Conservation (phyloP, 768 basidiomycete genomes). For the Lyophyllum semitale region DNA sequence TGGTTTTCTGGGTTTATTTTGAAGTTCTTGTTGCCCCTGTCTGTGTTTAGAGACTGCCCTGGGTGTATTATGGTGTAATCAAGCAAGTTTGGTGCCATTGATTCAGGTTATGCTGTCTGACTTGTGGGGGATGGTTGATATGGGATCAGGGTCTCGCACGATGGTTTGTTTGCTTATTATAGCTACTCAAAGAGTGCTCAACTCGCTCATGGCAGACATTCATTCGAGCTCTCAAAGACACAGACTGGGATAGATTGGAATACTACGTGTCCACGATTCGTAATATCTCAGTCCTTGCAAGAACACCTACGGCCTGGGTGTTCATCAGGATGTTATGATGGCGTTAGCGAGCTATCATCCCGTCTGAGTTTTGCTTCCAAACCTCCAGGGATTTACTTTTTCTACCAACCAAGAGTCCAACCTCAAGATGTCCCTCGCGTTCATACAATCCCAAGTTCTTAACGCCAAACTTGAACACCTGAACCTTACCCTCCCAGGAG, state of each 20-base stretch:
- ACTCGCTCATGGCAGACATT: background rate
- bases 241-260: too few species aligned
- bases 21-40: background rate
- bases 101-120: conserved; percentile 2
- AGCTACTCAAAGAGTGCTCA: background rate
- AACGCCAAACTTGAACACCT: too few species aligned
- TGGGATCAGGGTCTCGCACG: background rate
- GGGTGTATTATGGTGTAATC: background rate
- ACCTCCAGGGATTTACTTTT: too few species aligned
- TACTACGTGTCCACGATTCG: too few species aligned
- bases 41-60: background rate
- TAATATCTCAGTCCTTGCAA: too few species aligned
- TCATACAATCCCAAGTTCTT: too few species aligned
- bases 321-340: too few species aligned
- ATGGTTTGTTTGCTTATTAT: background rate
- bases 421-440: too few species aligned
- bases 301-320: background rate
- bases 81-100: background rate
- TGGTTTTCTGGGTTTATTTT: background rate
- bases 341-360: too few species aligned
- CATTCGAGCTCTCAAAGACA: background rate
- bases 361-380: too few species aligned
- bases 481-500: too few species aligned
- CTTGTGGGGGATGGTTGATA: background rate
- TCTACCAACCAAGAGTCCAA: too few species aligned